Conservation (phyloP, 768 basidiomycete genomes). For the Crassisporium funariophilum region DNA sequence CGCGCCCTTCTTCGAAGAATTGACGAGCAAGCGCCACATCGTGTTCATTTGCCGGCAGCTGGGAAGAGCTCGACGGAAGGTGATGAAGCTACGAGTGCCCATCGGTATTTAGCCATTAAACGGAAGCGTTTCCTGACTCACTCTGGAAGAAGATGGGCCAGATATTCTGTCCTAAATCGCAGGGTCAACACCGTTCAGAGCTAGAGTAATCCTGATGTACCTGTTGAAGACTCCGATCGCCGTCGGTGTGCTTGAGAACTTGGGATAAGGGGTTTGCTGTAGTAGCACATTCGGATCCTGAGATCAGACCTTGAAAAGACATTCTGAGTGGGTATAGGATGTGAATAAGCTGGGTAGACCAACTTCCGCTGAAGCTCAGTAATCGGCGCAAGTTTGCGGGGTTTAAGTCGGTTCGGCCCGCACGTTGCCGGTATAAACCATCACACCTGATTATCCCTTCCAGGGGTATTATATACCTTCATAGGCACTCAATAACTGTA, state of each 20-base stretch:
- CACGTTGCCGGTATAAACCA: slow-evolving; percentile 22
- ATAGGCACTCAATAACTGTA: no score
- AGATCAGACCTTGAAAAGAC: slow-evolving; percentile 80
- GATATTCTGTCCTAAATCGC: slow-evolving; percentile 69
- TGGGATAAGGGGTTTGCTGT: slow-evolving; percentile 85
- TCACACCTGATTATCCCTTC: slow-evolving; percentile 17
- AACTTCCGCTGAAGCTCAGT: not conserved
- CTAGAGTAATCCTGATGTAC: slow-evolving; percentile 39
- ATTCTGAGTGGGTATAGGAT: slow-evolving; percentile 35
- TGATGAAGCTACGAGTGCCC: slow-evolving; percentile 61
- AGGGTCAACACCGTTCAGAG: slow-evolving; percentile 6
- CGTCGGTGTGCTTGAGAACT: slow-evolving; percentile 87
- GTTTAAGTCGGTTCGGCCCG: slow-evolving; percentile 29
- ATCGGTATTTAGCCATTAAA: no score
- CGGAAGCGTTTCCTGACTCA: no score
- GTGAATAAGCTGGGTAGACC: not conserved
- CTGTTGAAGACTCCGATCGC: slow-evolving; percentile 86
- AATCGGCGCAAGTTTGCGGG: slow-evolving; percentile 15
- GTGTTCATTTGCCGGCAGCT: slow-evolving; percentile 53
- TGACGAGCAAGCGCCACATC: slow-evolving; percentile 77
- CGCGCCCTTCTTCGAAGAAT: slow-evolving; percentile 61
- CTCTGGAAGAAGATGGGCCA: slow-evolving; percentile 72
- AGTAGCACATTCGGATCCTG: slow-evolving; percentile 88
- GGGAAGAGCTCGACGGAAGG: slow-evolving; percentile 60
- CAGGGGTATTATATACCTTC: not conserved